Percentiles rank a stretch among this genome's conserved stretches.
Conservation (phyloP, 1,284 basidiomycete genomes). For the Coniferiporia weirii region DNA sequence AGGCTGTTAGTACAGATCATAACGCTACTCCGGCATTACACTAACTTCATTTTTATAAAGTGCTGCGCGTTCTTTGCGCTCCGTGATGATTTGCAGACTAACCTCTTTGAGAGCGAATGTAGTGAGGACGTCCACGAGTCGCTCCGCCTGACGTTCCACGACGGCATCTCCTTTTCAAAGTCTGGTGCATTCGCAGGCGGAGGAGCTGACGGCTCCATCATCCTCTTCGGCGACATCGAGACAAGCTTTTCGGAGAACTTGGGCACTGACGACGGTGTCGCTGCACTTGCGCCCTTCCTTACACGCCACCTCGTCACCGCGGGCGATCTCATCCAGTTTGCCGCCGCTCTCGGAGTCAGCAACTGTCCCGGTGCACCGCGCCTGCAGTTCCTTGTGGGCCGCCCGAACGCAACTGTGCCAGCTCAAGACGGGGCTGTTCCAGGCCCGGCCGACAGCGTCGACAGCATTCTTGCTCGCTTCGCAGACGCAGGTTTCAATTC, state of each 20-base stretch:
- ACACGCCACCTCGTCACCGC: slow-evolving; percentile 23
- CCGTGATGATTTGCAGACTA: slow-evolving; percentile 19
- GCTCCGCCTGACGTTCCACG: slow-evolving; percentile 20
- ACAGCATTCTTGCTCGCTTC: slow-evolving; percentile 26
- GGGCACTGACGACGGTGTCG: slow-evolving; percentile 27
- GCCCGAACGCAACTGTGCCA: slow-evolving; percentile 23
- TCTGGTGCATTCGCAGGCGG: not conserved
- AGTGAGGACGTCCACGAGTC: slow-evolving; percentile 18
- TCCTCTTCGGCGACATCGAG: slow-evolving; percentile 14
- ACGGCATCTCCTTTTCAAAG: slow-evolving; percentile 18
- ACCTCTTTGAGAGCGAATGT: slow-evolving; percentile 17
- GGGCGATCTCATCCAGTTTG: slow-evolving; percentile 29
- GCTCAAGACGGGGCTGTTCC: slow-evolving; percentile 26
- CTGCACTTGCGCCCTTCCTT: slow-evolving; percentile 25
- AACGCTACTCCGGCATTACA: not conserved
- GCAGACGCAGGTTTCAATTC: slow-evolving; percentile 25
- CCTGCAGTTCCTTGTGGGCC: slow-evolving; percentile 25
- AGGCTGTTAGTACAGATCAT: slow-evolving; percentile 6
- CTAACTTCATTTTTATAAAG: not conserved
- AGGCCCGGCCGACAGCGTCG: slow-evolving; percentile 26
- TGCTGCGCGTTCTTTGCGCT: slow-evolving; percentile 21
- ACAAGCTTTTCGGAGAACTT: slow-evolving; percentile 25
- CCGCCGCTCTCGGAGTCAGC: slow-evolving; percentile 27
- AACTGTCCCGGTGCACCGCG: slow-evolving; percentile 30
- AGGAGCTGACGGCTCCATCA: slow-evolving; percentile 16